Evolutionary conservation across 352 stramenopile genomes (phyloP), one percentile per base, ranked within the genome.

Genomic region (Phytophthora pinifolia): DNA sequence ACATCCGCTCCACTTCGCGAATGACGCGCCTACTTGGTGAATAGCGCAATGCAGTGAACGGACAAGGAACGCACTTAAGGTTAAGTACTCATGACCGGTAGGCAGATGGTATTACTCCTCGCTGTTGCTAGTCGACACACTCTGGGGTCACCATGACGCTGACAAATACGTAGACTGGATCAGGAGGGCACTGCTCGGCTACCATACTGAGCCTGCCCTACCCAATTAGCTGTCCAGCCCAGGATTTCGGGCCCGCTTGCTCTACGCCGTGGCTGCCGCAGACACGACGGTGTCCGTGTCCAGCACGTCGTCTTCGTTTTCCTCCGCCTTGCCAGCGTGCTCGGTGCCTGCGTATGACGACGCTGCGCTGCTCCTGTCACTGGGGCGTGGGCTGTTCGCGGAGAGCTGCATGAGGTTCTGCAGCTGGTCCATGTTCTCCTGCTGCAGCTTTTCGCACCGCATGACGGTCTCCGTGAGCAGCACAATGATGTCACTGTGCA

Each of bases 391-490:
- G 44, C 62, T 68, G 45, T 54, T 75, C 12, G 62, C 65, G 22
- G 79, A 75, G 15, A 89, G 59, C 44, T 94, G 77, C 79, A 94
- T 86, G 54, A 86, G 76, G 54, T 83, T 85, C 62, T 91, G 77
- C n/a, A 94, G 70, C 55, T 94, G 80, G 54, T 94, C 83, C 32
- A 92, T 47, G 38, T 88, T 86, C 53, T 94, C 79, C 62, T 91
- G 81, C 61, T 94, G 80, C 7, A 94, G 58, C 31, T 75, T 78
- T 61, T 94, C 83, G 53, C 83, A 94, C 25, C 79, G 75, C 69
- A 90, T 69, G 38, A 92, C 72, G 4, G 83, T 94, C 62, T 94
- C 83, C 4, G 83, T 94, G 6, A 94, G 54, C 45, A 94, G 62
- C 55, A 92, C 66, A 42, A 94, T 80, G 38, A 91, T 78, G 22